phyloP scores from a whole-genome alignment of 176 grass and related monocot species.

The Otatea glauca region DNA sequence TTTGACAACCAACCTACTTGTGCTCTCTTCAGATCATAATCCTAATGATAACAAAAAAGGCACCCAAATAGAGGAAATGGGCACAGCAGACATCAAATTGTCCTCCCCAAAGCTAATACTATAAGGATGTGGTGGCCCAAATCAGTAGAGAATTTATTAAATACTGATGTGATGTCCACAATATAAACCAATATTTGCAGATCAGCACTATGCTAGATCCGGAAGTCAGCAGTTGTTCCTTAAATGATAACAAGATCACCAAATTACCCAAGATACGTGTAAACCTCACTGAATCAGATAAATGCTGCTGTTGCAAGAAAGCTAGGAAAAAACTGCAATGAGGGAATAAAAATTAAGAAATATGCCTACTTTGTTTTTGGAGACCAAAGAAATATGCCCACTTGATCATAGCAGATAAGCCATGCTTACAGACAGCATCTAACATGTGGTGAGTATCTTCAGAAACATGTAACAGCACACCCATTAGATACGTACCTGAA shows the following conservation, averaged over 20 bases:
- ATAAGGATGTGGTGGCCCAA: not conserved
- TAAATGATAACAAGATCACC: not conserved
- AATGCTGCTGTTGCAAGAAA: conserved; percentile 21
- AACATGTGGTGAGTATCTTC: not conserved
- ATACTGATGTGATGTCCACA: not conserved
- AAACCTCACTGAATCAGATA: conserved; percentile 10
- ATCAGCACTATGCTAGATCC: conserved; percentile 14
- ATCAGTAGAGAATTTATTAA: conserved; percentile 17
- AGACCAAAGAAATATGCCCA: not conserved
- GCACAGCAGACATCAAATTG: conserved; percentile 15
- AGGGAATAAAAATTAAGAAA: not conserved
- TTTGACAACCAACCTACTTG: conserved; percentile 1
- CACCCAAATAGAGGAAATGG: conserved; percentile 31
- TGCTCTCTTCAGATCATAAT: conserved; percentile 28
- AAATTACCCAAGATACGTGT: conserved; percentile 8
- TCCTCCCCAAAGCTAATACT: conserved; percentile 19
- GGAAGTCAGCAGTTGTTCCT: not conserved
- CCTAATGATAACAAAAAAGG: not conserved
- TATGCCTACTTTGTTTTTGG: conserved; percentile 2
- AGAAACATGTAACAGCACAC: conserved; percentile 8
- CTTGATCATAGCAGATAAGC: conserved; percentile 19
- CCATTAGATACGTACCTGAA: conserved; percentile 68
- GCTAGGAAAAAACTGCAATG: not conserved
- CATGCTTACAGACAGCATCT: not conserved
- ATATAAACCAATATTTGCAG: conserved; percentile 16